These are phyloP conservation scores for Candida hungchunana DNA, from an alignment of 805 yeast genomes.

Conservation along the genomic window DNA sequence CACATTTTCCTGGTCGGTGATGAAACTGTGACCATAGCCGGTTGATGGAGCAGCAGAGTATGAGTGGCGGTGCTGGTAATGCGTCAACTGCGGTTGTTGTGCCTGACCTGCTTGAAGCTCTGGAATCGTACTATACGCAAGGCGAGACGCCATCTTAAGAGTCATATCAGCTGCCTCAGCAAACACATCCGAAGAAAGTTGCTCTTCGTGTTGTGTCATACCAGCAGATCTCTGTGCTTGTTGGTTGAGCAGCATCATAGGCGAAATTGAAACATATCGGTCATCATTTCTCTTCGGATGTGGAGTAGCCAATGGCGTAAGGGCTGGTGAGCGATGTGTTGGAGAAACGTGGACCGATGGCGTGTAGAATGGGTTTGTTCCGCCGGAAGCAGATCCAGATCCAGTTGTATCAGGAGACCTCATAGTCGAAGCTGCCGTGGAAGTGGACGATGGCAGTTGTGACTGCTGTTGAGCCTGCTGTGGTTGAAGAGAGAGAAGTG, in stretches of 20 bases:
- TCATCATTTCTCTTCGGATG: slow-evolving; percentile 1
- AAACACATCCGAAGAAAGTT: slow-evolving; percentile 8
- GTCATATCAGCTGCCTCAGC: slow-evolving; percentile 13
- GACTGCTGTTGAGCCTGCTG: too few species aligned
- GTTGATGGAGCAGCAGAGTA: too few species aligned
- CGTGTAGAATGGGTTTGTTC: slow-evolving; percentile 12
- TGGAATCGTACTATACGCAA: too few species aligned
- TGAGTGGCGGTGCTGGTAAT: too few species aligned
- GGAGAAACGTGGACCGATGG: slow-evolving; percentile 7
- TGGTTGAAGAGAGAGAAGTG: slow-evolving; percentile 7
- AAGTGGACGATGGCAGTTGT: too few species aligned
- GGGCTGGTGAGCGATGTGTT: slow-evolving; percentile 5
- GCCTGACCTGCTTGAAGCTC: too few species aligned
- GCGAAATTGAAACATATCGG: slow-evolving; percentile 8
- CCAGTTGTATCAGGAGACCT: slow-evolving; percentile 3
- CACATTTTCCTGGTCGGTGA: too few species aligned
- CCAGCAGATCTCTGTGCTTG: neutral
- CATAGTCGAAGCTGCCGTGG: neutral
- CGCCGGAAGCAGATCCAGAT: neutral
- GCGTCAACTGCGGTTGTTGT: too few species aligned
- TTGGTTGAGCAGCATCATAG: slow-evolving; percentile 10
- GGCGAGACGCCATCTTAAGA: slow-evolving; percentile 10
- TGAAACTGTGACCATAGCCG: too few species aligned
- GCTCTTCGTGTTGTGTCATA: slow-evolving; percentile 3
- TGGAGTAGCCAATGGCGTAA: slow-evolving; percentile 11